Evolutionary conservation across 495 filamentous ascomycete species (phyloP).

Genomic region (Neurospora discreta): DNA sequence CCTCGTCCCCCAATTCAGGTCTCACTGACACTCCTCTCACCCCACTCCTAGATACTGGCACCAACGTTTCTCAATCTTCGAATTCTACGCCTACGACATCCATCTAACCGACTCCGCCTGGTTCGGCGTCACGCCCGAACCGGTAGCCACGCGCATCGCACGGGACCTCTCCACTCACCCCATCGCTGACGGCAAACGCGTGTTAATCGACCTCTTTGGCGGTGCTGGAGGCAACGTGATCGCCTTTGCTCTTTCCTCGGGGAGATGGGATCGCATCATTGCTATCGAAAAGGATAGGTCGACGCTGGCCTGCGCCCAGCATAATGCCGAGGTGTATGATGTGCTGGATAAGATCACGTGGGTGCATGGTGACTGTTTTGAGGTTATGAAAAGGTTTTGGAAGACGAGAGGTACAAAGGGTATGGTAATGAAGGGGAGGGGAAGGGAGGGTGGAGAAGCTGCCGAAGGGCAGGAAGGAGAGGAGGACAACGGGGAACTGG

Average conservation of each 20-base stretch:
- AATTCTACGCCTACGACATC: conserved; percentile 70
- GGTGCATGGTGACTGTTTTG: conserved; percentile 75
- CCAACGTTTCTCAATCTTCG: conserved; percentile 77
- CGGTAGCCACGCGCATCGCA: conserved; percentile 74
- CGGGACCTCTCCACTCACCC: conserved; percentile 46
- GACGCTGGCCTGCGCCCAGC: conserved; percentile 75
- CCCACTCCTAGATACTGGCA: conserved; percentile 60
- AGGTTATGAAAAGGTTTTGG: conserved; percentile 21
- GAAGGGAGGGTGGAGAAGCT: not conserved
- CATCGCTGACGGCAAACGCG: conserved; percentile 28
- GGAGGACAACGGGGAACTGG: conserved; percentile 14
- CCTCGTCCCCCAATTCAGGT: not conserved
- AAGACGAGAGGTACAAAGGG: not conserved
- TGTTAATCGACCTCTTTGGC: conserved; percentile 77
- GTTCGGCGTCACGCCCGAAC: conserved; percentile 94
- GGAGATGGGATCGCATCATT: conserved; percentile 68
- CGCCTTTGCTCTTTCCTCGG: conserved; percentile 63
- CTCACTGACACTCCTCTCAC: not conserved
- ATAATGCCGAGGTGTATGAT: conserved; percentile 83
- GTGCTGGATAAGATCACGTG: conserved; percentile 66
- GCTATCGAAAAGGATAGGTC: conserved; percentile 74
- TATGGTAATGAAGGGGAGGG: too few species aligned
- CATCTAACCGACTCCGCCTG: conserved; percentile 86
- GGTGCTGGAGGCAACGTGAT: conserved; percentile 94
- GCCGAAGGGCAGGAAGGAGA: not conserved